Conservation (phyloP, 192 early-diverging fungal genomes). For the Thamnidium elegans region DNA sequence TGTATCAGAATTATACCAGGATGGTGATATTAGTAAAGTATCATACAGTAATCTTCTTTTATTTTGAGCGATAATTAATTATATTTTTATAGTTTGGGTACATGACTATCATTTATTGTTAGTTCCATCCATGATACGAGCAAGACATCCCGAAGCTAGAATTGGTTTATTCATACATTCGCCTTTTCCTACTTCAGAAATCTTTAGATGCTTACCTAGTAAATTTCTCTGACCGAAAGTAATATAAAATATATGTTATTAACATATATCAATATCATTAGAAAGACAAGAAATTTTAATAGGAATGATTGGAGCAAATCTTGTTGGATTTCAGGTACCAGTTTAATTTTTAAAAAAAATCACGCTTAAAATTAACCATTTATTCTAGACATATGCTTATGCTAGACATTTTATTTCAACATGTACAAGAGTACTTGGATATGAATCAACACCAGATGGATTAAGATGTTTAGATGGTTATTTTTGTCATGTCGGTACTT, state of each 20-base stretch:
- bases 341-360: neutral
- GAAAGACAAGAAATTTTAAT: constrained; percentile 78
- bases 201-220: constrained; percentile 88
- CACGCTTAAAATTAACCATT: neutral
- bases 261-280: constrained; percentile 17
- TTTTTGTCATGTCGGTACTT: constrained; percentile 81
- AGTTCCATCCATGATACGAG: constrained; percentile 79
- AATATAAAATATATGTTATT: neutral
- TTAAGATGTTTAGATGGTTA: constrained; percentile 78
- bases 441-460: constrained; percentile 88
- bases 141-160: constrained; percentile 73
- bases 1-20: constrained; percentile 67
- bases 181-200: constrained; percentile 93
- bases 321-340: constrained; percentile 86
- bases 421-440: constrained; percentile 90
- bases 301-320: constrained; percentile 86
- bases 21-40: constrained; percentile 71
- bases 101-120: constrained; percentile 97
- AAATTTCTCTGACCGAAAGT: constrained; percentile 16
- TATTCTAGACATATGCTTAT: constrained; percentile 80
- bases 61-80: neutral
- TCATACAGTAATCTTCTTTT: neutral
- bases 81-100: constrained; percentile 79
- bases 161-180: constrained; percentile 97
- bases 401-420: constrained; percentile 89